phyloP scores from a whole-genome alignment of 108 stramenopile species.

The Cyclostephanos tholiformis region DNA sequence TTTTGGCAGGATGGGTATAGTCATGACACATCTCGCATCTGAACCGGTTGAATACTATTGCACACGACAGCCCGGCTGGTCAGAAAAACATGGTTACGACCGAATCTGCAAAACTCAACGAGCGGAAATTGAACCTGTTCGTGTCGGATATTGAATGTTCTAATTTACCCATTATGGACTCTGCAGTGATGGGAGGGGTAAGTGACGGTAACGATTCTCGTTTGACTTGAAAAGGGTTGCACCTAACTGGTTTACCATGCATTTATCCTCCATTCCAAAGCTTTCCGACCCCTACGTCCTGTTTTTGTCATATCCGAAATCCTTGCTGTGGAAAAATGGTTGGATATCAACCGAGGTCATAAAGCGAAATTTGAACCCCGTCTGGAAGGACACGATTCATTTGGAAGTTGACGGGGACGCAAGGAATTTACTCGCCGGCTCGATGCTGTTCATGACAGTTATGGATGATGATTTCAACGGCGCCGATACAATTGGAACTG shows the following conservation, averaged over 20 bases:
- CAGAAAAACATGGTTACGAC: not conserved
- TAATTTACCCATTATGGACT: slow-evolving; percentile 61
- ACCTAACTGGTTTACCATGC: not conserved
- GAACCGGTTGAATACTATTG: not conserved
- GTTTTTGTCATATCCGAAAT: slow-evolving; percentile 56
- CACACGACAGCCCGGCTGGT: not conserved
- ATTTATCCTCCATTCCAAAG: not conserved
- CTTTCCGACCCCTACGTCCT: slow-evolving; percentile 65
- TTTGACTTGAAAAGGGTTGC: not conserved
- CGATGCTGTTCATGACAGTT: slow-evolving; percentile 58
- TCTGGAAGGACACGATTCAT: slow-evolving; percentile 49
- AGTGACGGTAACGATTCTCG: not conserved
- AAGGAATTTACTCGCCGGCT: slow-evolving; percentile 21
- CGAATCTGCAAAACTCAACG: not conserved
- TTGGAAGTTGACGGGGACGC: slow-evolving; percentile 46
- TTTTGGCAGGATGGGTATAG: not conserved
- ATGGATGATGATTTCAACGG: slow-evolving; percentile 61
- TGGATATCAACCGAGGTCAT: slow-evolving; percentile 47
- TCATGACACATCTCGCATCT: not conserved
- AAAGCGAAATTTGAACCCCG: slow-evolving; percentile 32
- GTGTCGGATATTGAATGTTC: slow-evolving; percentile 59
- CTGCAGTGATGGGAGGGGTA: slow-evolving; percentile 39
- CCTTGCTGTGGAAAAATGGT: slow-evolving; percentile 26
- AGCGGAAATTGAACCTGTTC: slow-evolving; percentile 44
- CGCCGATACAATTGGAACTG: slow-evolving; percentile 58